Conservation (phyloP, 163 green algal species). For the Coccomyxa subellipsoidea region DNA sequence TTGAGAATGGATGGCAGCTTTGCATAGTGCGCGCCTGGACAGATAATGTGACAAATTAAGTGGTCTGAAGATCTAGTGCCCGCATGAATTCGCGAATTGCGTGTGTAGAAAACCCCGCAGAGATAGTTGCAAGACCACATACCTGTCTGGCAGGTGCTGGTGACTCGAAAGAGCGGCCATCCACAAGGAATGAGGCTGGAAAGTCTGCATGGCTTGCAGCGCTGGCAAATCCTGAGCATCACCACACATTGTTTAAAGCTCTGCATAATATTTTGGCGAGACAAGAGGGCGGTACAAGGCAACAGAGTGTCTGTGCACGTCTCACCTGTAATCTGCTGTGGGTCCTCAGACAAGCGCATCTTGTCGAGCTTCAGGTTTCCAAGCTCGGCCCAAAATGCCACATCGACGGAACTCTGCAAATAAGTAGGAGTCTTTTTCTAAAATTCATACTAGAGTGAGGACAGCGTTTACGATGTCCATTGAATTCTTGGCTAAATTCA, state of each 20-base stretch:
- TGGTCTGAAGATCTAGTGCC: too few relatives aligned
- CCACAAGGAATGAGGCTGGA: conserved; percentile 33
- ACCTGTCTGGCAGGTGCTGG: conserved; percentile 8
- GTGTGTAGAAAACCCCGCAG: too few relatives aligned
- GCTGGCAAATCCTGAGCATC: conserved; percentile 28
- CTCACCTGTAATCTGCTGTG: conserved; percentile 51
- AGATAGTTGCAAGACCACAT: neutral
- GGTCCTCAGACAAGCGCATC: conserved; percentile 66
- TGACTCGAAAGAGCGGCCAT: conserved; percentile 19
- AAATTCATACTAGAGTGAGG: too few relatives aligned
- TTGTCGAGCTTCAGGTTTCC: conserved; percentile 69
- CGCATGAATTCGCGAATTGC: too few relatives aligned
- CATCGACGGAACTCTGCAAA: conserved; percentile 70
- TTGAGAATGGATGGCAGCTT: too few relatives aligned
- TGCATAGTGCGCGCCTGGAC: too few relatives aligned
- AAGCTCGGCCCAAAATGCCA: conserved; percentile 72
- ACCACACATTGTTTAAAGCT: neutral
- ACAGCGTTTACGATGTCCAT: too few relatives aligned
- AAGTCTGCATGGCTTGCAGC: conserved; percentile 39
- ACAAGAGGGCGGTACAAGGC: too few relatives aligned
- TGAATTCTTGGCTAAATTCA: too few relatives aligned
- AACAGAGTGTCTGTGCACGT: too few relatives aligned
- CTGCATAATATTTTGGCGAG: neutral
- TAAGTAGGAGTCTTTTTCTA: neutral
- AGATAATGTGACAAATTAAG: too few relatives aligned